These are phyloP conservation scores for Psilocybe sp. DNA, from an alignment of 768 basidiomycete species.

Conservation along the genomic window DNA sequence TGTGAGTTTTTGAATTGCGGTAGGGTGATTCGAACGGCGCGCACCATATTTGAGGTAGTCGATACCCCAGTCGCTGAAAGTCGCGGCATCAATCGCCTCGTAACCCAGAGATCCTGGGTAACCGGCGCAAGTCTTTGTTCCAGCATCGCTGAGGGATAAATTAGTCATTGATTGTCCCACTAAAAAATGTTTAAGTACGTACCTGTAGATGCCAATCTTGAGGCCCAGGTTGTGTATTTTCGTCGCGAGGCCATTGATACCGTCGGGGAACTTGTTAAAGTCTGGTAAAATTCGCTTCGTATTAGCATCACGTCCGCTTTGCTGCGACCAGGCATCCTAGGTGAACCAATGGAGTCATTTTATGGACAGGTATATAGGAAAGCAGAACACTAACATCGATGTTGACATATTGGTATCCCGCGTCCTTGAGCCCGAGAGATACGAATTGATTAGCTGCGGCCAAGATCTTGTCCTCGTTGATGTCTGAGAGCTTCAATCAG, in stretches of 20 bases:
- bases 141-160: slow-evolving; percentile 41
- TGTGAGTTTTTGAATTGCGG: neutral
- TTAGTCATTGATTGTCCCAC: neutral
- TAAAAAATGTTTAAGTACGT: slow-evolving; percentile 2
- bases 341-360: neutral
- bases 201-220: slow-evolving; percentile 54
- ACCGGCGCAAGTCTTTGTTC: slow-evolving; percentile 49
- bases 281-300: slow-evolving; percentile 46
- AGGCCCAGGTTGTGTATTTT: slow-evolving; percentile 46
- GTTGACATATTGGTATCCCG: slow-evolving; percentile 50
- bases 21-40: neutral
- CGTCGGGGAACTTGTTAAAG: slow-evolving; percentile 49
- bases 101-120: slow-evolving; percentile 54
- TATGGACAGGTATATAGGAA: neutral
- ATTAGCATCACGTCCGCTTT: slow-evolving; percentile 34
- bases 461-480: slow-evolving; percentile 42
- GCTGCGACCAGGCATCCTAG: slow-evolving; percentile 49
- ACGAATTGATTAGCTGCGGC: slow-evolving; percentile 45
- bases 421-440: slow-evolving; percentile 44
- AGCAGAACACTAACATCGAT: slow-evolving; percentile 42
- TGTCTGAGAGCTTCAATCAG: slow-evolving; percentile 30
- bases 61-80: slow-evolving; percentile 52
- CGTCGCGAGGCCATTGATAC: slow-evolving; percentile 41
- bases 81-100: slow-evolving; percentile 47
- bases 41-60: slow-evolving; percentile 56